phyloP scores from a whole-genome alignment of 2,329 filamentous ascomycete species.

The Teratosphaeria nubilosa region DNA sequence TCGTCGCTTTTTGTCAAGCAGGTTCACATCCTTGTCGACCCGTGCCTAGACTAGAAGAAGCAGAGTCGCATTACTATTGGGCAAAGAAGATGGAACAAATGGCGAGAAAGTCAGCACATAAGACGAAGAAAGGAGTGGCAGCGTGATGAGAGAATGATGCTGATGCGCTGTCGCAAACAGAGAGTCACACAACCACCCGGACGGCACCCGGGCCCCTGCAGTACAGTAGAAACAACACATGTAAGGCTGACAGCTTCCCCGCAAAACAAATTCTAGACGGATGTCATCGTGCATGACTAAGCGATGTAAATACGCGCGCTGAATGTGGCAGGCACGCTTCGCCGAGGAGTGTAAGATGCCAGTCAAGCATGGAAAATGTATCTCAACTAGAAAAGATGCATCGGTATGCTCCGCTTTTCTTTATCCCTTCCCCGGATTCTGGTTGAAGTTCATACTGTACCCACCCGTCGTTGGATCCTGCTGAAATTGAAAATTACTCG shows the following conservation, averaged over 20 bases:
- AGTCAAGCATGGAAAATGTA: background rate
- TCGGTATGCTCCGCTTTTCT: background rate
- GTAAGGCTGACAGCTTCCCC: background rate
- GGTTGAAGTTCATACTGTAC: constrained; percentile 84
- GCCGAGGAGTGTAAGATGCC: background rate
- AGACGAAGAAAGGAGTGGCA: background rate
- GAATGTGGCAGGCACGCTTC: background rate
- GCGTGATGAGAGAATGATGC: background rate
- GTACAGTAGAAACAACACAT: too few relatives aligned
- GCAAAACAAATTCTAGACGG: background rate
- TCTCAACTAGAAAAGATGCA: too few relatives aligned
- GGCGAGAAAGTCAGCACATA: background rate
- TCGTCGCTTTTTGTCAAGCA: background rate
- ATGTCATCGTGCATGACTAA: background rate
- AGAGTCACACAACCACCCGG: background rate
- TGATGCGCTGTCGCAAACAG: background rate
- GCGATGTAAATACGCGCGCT: background rate
- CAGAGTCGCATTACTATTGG: background rate
- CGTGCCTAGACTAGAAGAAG: background rate
- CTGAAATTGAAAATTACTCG: constrained; percentile 87
- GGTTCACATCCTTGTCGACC: background rate
- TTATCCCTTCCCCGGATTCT: constrained; percentile 24
- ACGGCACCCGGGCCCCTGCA: background rate
- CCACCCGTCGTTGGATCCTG: constrained; percentile 84
- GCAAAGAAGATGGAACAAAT: background rate